Conservation (phyloP, 1,284 basidiomycete species). For the Pseudozyma tsukubaensis region DNA sequence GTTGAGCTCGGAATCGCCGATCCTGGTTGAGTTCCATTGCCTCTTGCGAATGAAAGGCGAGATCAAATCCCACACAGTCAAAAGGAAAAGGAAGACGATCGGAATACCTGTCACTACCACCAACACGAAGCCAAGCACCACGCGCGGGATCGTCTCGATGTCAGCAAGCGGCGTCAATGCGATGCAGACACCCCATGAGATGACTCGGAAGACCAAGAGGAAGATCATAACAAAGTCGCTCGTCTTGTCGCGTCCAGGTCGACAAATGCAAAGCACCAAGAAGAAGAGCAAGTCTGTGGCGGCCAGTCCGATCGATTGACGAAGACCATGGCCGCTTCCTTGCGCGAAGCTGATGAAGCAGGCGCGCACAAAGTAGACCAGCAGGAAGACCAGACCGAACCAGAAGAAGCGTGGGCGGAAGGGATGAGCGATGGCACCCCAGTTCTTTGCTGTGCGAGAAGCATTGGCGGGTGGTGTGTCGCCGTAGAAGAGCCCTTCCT, state of each 20-base stretch:
- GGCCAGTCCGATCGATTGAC: constrained; percentile 64
- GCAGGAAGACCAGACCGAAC: constrained; percentile 56
- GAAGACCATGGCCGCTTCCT: constrained; percentile 46
- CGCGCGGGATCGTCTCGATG: constrained; percentile 64
- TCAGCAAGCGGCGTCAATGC: constrained; percentile 58
- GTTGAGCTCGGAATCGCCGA: constrained; percentile 31
- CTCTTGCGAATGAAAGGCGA: constrained; percentile 49
- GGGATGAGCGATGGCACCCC: constrained; percentile 60
- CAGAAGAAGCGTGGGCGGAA: constrained; percentile 60
- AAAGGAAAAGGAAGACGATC: constrained; percentile 61
- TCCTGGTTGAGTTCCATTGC: constrained; percentile 40
- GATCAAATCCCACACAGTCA: constrained; percentile 57
- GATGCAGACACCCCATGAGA: constrained; percentile 61
- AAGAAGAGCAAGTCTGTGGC: constrained; percentile 63
- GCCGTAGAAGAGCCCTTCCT: constrained; percentile 54
- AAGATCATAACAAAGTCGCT: constrained; percentile 63
- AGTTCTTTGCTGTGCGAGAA: constrained; percentile 23
- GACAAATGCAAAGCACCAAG: constrained; percentile 51
- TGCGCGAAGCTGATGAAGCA: constrained; percentile 64
- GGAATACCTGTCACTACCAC: constrained; percentile 61
- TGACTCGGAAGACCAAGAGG: constrained; percentile 56
- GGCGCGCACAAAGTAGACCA: constrained; percentile 58
- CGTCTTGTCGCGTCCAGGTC: constrained; percentile 61
- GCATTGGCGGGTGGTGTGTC: constrained; percentile 46
- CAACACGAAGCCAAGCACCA: constrained; percentile 64